A percentile compares a stretch with the other conserved stretches of the same genome.
phyloP scores from a whole-genome alignment of 129 eudicot species.

The Scalesia atractyloides region DNA sequence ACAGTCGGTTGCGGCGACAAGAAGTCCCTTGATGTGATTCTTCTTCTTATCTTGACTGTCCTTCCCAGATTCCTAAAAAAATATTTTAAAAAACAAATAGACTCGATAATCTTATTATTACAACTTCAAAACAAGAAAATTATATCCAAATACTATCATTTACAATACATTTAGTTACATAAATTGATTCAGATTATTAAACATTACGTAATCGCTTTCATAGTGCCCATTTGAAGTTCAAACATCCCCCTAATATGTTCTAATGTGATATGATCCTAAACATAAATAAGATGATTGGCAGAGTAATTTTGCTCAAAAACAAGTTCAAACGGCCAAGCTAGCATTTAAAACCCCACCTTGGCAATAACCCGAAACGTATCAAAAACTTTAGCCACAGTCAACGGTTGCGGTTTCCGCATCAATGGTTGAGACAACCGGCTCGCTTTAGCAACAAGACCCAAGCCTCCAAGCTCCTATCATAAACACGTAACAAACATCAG shows the following conservation, averaged over 20 bases:
- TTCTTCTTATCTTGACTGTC: constrained; percentile 90
- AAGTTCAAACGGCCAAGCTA: background rate
- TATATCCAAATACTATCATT: background rate
- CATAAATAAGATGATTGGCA: background rate
- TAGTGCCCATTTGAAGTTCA: constrained; percentile 4
- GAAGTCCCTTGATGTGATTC: constrained; percentile 76
- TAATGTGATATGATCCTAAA: background rate
- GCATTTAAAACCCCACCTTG: constrained; percentile 45
- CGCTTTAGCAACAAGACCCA: constrained; percentile 94
- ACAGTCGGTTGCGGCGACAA: constrained; percentile 91
- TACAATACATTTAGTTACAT: background rate
- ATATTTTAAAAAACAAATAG: too few relatives aligned
- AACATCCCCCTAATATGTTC: background rate
- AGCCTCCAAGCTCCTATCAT: constrained; percentile 77
- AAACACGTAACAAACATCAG: background rate
- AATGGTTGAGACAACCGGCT: constrained; percentile 77
- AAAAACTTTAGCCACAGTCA: constrained; percentile 79
- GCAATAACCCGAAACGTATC: constrained; percentile 81
- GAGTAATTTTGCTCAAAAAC: background rate
- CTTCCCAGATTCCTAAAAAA: constrained; percentile 76
- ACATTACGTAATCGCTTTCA: background rate
- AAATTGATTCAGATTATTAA: background rate
- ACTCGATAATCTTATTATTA: background rate
- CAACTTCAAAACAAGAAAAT: background rate
- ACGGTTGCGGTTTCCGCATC: constrained; percentile 80